A percentile compares a stretch with the other conserved stretches of the same genome.
These are phyloP conservation scores for Eleusine indica DNA, from an alignment of 176 grass and related monocot genomes.

Conservation along the genomic window DNA sequence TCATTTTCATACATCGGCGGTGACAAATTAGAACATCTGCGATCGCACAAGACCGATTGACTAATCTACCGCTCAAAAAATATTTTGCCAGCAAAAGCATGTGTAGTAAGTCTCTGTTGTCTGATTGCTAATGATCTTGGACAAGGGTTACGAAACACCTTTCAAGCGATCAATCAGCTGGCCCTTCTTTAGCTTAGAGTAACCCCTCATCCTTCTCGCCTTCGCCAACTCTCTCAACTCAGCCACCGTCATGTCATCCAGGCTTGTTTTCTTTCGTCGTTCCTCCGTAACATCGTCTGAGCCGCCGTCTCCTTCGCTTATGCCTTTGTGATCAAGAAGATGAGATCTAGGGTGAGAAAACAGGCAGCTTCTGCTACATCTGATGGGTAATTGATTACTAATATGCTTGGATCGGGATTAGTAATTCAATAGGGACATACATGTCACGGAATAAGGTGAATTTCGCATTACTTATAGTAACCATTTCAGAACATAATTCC, in stretches of 20 bases:
- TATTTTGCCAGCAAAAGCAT: not conserved
- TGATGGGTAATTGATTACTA: not conserved
- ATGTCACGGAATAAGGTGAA: not conserved
- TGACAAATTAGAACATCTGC: not conserved
- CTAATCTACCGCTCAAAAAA: not conserved
- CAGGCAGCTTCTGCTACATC: not conserved
- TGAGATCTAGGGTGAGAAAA: not conserved
- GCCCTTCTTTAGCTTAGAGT: conserved; percentile 70
- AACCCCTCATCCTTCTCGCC: conserved; percentile 60
- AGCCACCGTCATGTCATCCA: conserved; percentile 61
- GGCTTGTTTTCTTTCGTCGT: conserved; percentile 7
- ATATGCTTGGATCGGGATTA: not conserved
- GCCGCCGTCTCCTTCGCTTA: not conserved
- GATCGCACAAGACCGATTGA: not conserved
- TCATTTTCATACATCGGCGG: not conserved
- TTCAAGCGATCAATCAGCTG: conserved; percentile 63
- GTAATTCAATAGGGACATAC: not conserved
- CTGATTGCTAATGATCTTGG: not conserved
- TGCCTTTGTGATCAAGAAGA: conserved; percentile 20
- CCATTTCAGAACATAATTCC: not conserved
- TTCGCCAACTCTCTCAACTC: conserved; percentile 68
- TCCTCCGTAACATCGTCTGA: not conserved
- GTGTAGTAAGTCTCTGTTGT: not conserved
- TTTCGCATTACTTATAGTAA: not conserved
- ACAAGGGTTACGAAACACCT: conserved; percentile 7